Percentiles rank a stretch among this genome's conserved stretches.
Conservation (phyloP, 805 yeast genomes). For the Zygotorulaspora florentina region DNA sequence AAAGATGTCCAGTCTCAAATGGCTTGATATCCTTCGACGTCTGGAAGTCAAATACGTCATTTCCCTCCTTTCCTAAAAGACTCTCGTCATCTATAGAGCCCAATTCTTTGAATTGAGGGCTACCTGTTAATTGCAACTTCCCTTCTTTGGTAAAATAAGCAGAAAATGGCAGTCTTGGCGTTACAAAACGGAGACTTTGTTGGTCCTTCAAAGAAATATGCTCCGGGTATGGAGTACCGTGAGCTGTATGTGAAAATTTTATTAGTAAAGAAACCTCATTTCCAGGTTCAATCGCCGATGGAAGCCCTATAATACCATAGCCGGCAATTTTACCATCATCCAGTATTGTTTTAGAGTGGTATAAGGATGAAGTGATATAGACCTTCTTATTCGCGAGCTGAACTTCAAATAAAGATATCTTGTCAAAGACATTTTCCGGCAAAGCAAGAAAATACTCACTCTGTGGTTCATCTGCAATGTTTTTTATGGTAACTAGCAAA, state of each 20-base stretch:
- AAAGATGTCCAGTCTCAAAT: slow-evolving; percentile 40
- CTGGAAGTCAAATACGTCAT: slow-evolving; percentile 48
- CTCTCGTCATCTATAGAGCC: slow-evolving; percentile 19
- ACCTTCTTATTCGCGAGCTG: slow-evolving; percentile 28
- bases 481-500: slow-evolving; percentile 51
- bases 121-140: slow-evolving; percentile 39
- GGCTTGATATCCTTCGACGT: slow-evolving; percentile 49
- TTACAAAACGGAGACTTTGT: slow-evolving; percentile 55
- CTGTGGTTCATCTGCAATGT: slow-evolving; percentile 52
- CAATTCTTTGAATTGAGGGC: slow-evolving; percentile 20
- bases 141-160: slow-evolving; percentile 59
- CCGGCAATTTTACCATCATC: slow-evolving; percentile 30
- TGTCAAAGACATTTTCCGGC: slow-evolving; percentile 43
- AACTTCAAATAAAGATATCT: slow-evolving; percentile 46
- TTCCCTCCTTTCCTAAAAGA: slow-evolving; percentile 40
- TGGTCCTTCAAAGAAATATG: slow-evolving; percentile 52
- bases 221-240: slow-evolving; percentile 59
- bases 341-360: slow-evolving; percentile 20
- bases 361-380: slow-evolving; percentile 28
- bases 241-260: slow-evolving; percentile 45
- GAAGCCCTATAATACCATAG: slow-evolving; percentile 50
- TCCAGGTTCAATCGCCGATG: slow-evolving; percentile 65
- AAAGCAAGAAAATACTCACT: slow-evolving; percentile 54
- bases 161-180: slow-evolving; percentile 54
- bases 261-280: slow-evolving; percentile 47